A percentile compares a stretch with the other conserved stretches of the same genome.
phyloP scores from a whole-genome alignment of 2,329 filamentous ascomycete genomes.

The Fusarium sterilihyphosum region DNA sequence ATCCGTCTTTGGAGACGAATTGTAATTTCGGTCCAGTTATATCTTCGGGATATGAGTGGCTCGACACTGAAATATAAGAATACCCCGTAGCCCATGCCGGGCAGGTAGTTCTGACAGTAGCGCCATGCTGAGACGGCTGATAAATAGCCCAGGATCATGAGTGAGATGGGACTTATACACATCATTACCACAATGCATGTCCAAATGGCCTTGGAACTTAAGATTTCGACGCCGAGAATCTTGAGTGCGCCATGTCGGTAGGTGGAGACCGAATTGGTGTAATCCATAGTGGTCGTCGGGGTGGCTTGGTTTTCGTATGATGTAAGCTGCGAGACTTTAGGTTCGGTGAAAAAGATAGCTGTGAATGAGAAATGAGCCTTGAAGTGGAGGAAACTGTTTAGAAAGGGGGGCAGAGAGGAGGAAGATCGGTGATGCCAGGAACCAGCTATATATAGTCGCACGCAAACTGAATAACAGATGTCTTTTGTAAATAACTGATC shows the following conservation, averaged over 20 bases:
- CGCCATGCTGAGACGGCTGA: too few species aligned
- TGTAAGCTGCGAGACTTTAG: not conserved
- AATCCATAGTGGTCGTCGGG: not conserved
- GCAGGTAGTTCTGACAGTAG: too few species aligned
- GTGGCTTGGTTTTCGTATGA: not conserved
- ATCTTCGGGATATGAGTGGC: too few species aligned
- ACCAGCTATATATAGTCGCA: not conserved
- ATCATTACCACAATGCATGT: too few species aligned
- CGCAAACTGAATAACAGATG: fast-evolving
- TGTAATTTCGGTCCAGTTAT: too few species aligned
- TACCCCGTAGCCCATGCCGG: too few species aligned
- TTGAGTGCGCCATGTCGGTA: not conserved
- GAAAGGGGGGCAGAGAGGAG: not conserved
- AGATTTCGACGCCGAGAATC: not conserved
- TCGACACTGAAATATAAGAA: too few species aligned
- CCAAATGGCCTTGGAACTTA: not conserved
- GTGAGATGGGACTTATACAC: too few species aligned
- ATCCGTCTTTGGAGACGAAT: too few species aligned
- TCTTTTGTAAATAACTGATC: fast-evolving
- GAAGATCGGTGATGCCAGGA: not conserved
- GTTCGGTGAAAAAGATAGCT: not conserved
- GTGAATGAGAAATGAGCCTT: not conserved
- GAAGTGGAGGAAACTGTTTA: not conserved
- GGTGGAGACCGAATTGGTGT: not conserved
- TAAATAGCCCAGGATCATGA: too few species aligned